Evolutionary conservation across 2,329 filamentous ascomycete species (phyloP).

Genomic region (Penicillium digitatum): DNA sequence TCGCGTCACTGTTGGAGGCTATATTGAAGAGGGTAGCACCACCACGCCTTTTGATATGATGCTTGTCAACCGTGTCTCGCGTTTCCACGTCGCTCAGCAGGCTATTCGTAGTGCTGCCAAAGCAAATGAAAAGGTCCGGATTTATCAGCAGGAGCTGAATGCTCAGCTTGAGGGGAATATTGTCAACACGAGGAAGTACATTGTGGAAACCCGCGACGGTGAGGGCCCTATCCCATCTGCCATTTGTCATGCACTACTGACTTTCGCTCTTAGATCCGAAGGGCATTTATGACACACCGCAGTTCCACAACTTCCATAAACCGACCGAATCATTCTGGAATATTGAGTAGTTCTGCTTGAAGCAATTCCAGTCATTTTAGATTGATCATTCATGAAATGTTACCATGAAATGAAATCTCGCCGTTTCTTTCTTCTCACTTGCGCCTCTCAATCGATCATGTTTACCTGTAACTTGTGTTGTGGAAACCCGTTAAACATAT

Average conservation of each 20-base stretch:
- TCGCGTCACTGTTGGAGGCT: constrained; percentile 56
- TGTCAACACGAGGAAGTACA: constrained; percentile 51
- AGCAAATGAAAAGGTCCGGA: constrained; percentile 48
- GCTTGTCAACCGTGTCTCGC: constrained; percentile 57
- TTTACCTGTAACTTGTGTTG: not conserved
- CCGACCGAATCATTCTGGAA: not conserved
- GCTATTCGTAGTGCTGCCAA: constrained; percentile 51
- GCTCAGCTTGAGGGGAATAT: constrained; percentile 50
- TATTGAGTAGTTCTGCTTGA: not conserved
- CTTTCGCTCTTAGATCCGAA: constrained; percentile 45
- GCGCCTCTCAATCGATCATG: not conserved
- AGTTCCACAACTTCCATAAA: not conserved
- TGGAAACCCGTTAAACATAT: not conserved
- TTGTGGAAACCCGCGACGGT: constrained; percentile 53
- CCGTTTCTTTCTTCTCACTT: not conserved
- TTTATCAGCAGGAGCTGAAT: constrained; percentile 46
- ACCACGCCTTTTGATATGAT: constrained; percentile 69
- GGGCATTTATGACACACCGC: constrained; percentile 50
- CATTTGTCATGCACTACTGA: not conserved
- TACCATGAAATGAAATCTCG: not conserved
- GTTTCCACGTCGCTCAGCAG: constrained; percentile 57
- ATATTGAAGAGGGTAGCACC: constrained; percentile 62
- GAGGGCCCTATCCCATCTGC: constrained; percentile 20
- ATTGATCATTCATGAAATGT: not conserved
- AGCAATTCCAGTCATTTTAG: not conserved